Base-by-base conservation (phyloP, 352 stramenopile species). In the Globisporangium recalcitrans region DNA sequence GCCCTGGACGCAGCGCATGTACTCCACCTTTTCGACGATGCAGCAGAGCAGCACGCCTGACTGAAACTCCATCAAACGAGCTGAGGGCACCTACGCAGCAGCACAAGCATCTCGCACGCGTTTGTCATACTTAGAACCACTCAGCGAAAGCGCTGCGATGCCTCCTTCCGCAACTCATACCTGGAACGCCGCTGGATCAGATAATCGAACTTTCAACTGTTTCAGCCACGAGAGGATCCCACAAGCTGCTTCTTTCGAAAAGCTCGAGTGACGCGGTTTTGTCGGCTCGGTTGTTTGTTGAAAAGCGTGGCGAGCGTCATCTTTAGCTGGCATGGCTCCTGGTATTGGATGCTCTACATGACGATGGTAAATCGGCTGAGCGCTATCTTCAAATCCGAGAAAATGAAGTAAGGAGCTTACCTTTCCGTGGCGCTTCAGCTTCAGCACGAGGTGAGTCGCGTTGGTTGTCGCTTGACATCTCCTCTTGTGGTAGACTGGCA, bases 21-120 rank as follows among this genome's bases (percentile, higher is more conserved):
- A 65, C 65, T 92, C 80, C 8, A 87, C 72, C 21, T 79, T 84
- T 47, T 92, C 78, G 9, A 92, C 72, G 21, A 92, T 75, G n/a
- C 63, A 61, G 55, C 78, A 88, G 4, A 90, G 63, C 53, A 87
- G n/a, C 3, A 86, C 74, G 0, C 78, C 81, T 0, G 78, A 88
- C 52, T 78, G 68, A 47, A 90, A 90, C 54, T 90, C 76, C 3
- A 42, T 32, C n/a, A 90, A 60, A 14, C 19, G 58, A 13, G 62
- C 53, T 0, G 38, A 48, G 14, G 67, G 56, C 11, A 75, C 67
- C 80, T 89, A 42, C 48, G 2, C 51, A 42, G 14, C 51, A 55
- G 48, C 42, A n/a, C n/a, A 14, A 11, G 9, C 7, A 26, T 46
- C 5, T 44, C 40, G 14, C 19, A 38, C 13, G 6, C 24, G 16